Base-by-base conservation (phyloP, 768 basidiomycete species). In the Pleurotus citrinopileatus region DNA sequence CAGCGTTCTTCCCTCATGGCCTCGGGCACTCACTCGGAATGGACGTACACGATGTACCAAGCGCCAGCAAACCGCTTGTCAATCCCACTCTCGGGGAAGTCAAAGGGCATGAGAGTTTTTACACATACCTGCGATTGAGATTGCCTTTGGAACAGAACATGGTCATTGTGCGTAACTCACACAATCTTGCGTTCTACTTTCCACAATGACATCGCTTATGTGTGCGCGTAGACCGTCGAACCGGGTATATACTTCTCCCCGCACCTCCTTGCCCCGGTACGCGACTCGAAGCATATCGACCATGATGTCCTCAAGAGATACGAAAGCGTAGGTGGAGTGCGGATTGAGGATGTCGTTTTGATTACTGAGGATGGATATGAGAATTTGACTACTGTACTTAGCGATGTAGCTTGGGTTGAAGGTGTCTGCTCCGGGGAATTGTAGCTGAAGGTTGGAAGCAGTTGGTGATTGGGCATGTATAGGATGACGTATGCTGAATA, bases 1-100 rank as follows among this genome's bases (percentile, higher is more conserved):
- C 85, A 1, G 91, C 92, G 0, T 98, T 98, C 77, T 98, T 91
- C 80, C 95, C 95, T 8, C 95, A 98, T 63, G 96, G 95, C 2
- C 73, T 89, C 34, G 93, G 94, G 0, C 95, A 98, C 65, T 89
- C 89, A 4, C 74, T 98, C 37, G 96, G 96, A 9, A 74, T 97
- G 69, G 96, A 98, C 65, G 94, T 98, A 1, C 96, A 97, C 64
- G 95, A 97, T 62, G 91, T 89, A 1, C 89, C 92, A 0, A 82
- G 78, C 42, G 87, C 87, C n/a, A 89, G 81, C 67, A 91, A 85
- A 65, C 91, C 88, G n/a, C 66, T 55, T 7, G 70, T 72, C 13
- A 87, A 82, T 60, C 70, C 72, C 1, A 85, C 81, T 2, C 76
- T 84, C 55, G 63, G 57, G 32, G 68, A 68, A 55, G 63, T 67